phyloP scores from a whole-genome alignment of 192 early-diverging fungal genomes.

The Umbelopsis ramanniana region DNA sequence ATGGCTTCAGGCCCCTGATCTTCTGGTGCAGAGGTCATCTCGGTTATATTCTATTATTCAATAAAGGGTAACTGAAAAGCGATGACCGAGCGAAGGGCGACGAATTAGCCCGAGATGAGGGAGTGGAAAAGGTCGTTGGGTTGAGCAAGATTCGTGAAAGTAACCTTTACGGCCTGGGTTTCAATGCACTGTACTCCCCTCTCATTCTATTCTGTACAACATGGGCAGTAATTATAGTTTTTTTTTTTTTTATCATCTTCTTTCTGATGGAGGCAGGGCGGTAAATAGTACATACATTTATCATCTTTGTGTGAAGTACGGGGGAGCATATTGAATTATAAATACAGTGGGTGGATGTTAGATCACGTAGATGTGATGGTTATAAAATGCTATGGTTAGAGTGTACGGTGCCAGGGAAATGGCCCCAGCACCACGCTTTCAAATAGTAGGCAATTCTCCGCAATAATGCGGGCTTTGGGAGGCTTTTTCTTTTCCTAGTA shows the following conservation, averaged over 20 bases:
- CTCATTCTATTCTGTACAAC: background rate
- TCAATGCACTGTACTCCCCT: constrained; percentile 15
- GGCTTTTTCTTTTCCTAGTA: background rate
- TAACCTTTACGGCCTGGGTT: constrained; percentile 19
- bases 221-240: background rate
- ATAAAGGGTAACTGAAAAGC: constrained; percentile 10
- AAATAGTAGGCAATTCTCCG: background rate
- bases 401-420: background rate
- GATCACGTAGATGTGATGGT: too few relatives aligned
- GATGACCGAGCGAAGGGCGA: background rate
- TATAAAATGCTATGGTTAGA: too few relatives aligned
- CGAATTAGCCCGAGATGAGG: constrained; percentile 11
- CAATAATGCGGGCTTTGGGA: background rate
- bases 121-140: constrained; percentile 2
- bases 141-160: background rate
- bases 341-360: too few relatives aligned
- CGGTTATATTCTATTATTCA: constrained; percentile 2
- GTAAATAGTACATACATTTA: too few relatives aligned
- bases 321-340: too few relatives aligned
- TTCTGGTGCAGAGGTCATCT: constrained; percentile 12
- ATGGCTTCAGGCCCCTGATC: constrained; percentile 23
- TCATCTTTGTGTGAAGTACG: too few relatives aligned
- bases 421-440: constrained; percentile 2
- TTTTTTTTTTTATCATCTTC: background rate
- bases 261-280: background rate